Conservation (phyloP, 139 green algal genomes). For the Haematococcus lacustris region DNA sequence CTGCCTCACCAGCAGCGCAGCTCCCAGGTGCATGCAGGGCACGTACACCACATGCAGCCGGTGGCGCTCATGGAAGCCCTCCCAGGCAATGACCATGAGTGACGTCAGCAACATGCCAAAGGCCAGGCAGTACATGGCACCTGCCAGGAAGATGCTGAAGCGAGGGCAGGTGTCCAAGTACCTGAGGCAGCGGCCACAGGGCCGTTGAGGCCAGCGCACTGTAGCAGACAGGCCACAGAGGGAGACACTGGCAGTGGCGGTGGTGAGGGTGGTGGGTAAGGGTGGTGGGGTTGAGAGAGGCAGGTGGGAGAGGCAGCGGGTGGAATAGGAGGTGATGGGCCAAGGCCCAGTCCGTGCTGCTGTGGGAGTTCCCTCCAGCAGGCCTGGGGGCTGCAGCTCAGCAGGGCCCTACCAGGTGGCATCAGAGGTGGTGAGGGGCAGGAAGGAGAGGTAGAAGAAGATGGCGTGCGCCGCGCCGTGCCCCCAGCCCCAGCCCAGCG, state of each 20-base stretch:
- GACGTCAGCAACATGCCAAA: conserved; percentile 33
- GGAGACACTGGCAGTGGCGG: no score
- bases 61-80: conserved; percentile 18
- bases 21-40: conserved; percentile 22
- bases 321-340: no score
- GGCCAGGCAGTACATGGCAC: conserved; percentile 32
- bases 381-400: no score
- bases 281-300: no score
- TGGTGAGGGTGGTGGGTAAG: no score
- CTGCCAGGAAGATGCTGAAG: conserved; percentile 40
- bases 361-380: no score
- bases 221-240: no score
- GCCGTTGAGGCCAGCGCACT: no score
- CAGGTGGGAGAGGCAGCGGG: no score
- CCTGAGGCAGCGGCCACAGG: no score
- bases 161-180: conserved; percentile 24
- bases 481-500: conserved; percentile 46
- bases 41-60: conserved; percentile 5
- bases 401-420: conserved; percentile 36
- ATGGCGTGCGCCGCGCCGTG: conserved; percentile 38
- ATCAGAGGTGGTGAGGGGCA: conserved; percentile 33
- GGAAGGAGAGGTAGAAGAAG: conserved; percentile 42
- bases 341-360: no score
- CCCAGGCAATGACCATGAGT: conserved; percentile 35
- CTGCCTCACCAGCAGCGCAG: conserved; percentile 23